Conservation (phyloP, 2,329 filamentous ascomycete genomes). For the Arthrobotrys conoides region DNA sequence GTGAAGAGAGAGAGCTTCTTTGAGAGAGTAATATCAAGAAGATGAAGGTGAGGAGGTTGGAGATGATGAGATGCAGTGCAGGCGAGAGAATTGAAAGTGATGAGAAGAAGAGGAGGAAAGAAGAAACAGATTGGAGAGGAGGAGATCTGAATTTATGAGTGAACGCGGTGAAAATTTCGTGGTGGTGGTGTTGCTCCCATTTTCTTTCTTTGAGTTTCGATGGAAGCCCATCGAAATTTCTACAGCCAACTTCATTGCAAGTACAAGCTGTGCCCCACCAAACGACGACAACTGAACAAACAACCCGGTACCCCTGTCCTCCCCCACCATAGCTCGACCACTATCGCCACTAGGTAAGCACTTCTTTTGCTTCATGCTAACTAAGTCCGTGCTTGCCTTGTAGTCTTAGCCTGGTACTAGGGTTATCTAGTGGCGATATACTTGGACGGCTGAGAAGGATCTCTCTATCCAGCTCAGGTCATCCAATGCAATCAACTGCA, state of each 20-base stretch:
- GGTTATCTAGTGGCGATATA: not conserved
- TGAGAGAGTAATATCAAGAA: slow-evolving; percentile 12
- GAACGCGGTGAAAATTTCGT: slow-evolving; percentile 38
- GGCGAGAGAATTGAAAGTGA: slow-evolving; percentile 6
- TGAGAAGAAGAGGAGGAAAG: slow-evolving; percentile 29
- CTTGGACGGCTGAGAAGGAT: not conserved
- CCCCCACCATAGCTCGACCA: slow-evolving; percentile 13
- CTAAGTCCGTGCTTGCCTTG: not conserved
- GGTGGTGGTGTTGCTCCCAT: slow-evolving; percentile 26
- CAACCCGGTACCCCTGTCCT: slow-evolving; percentile 2
- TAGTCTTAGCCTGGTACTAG: not conserved
- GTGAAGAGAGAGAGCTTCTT: not conserved
- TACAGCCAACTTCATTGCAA: slow-evolving; percentile 15
- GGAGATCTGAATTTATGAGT: slow-evolving; percentile 54
- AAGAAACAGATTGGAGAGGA: slow-evolving; percentile 42
- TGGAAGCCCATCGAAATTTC: slow-evolving; percentile 61
- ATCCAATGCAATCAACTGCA: slow-evolving; percentile 9
- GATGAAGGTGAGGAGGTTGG: not conserved
- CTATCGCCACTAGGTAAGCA: slow-evolving; percentile 10
- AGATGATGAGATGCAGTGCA: not conserved
- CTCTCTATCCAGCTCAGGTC: not conserved
- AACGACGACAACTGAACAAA: not conserved
- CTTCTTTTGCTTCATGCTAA: not conserved
- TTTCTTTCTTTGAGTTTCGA: slow-evolving; percentile 59
- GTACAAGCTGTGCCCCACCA: slow-evolving; percentile 55